A percentile compares a stretch with the other conserved stretches of the same genome.
These are phyloP conservation scores for Penstemon newberryi DNA, from an alignment of 257 asterid species.

Conservation along the genomic window DNA sequence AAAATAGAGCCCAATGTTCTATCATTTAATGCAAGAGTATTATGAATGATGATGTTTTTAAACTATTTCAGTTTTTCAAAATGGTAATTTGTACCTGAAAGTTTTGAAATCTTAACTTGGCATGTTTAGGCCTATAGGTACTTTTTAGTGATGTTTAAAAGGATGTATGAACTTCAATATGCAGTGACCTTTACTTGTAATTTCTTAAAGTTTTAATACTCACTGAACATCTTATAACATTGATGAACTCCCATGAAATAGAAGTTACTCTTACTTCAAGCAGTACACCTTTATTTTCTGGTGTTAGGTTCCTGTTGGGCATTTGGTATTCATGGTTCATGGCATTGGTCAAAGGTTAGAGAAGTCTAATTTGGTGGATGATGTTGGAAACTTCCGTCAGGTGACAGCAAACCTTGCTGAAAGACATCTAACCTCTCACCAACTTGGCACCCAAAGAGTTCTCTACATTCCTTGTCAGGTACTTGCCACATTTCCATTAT, in stretches of 20 bases:
- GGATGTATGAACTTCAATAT: conserved; percentile 14
- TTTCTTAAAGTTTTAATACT: conserved; percentile 6
- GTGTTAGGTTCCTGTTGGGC: conserved; percentile 89
- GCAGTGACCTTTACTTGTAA: conserved; percentile 9
- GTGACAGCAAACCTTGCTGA: conserved; percentile 76
- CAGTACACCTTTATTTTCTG: conserved; percentile 26
- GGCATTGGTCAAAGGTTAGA: conserved; percentile 99
- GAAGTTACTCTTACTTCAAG: neutral
- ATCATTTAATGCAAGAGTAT: too few relatives aligned
- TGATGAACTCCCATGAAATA: conserved; percentile 21
- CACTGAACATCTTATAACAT: conserved; percentile 5
- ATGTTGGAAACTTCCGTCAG: conserved; percentile 81
- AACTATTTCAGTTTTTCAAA: neutral
- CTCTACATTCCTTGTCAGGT: conserved; percentile 98
- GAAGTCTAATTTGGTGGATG: conserved; percentile 96
- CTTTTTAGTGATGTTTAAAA: neutral
- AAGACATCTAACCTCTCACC: conserved; percentile 80
- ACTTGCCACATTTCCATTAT: conserved; percentile 17
- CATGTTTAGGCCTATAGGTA: neutral
- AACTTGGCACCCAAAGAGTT: conserved; percentile 84
- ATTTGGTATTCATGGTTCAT: conserved; percentile 95
- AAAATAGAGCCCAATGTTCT: too few relatives aligned
- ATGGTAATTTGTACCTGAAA: neutral
- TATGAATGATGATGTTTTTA: too few relatives aligned
- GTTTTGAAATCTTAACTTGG: neutral